These are phyloP conservation scores for Amanita rimosa DNA, from an alignment of 768 basidiomycete genomes.

Conservation along the genomic window DNA sequence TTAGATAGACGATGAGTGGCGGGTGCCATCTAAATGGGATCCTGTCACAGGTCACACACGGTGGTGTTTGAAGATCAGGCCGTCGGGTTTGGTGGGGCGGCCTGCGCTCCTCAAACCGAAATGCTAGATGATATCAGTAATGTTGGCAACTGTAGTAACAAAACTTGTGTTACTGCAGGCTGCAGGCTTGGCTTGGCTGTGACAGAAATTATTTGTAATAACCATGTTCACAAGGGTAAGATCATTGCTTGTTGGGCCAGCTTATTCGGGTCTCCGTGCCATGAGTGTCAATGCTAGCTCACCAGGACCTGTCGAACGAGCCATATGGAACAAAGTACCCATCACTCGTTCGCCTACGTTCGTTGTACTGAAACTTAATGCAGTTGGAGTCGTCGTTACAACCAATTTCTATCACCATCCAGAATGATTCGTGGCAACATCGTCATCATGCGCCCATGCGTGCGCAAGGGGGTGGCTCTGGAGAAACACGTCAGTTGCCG, in stretches of 20 bases:
- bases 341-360: constrained; percentile 9
- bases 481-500: constrained; percentile 67
- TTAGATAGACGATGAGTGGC: neutral
- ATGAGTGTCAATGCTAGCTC: constrained; percentile 5
- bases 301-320: constrained; percentile 40
- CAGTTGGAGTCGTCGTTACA: constrained; percentile 54
- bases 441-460: constrained; percentile 79
- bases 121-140: neutral
- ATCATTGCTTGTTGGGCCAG: neutral
- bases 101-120: neutral
- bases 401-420: constrained; percentile 54
- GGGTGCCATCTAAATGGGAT: neutral
- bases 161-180: too few species aligned
- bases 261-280: neutral
- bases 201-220: neutral
- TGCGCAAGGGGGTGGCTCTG: constrained; percentile 50
- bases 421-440: constrained; percentile 80
- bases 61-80: neutral
- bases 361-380: constrained; percentile 10
- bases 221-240: neutral
- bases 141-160: neutral
- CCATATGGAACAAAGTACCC: constrained; percentile 49
- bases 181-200: neutral
- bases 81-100: neutral
- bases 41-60: neutral